Conservation (phyloP, 176 grass and related monocot genomes). For the Eleusine coracana region DNA sequence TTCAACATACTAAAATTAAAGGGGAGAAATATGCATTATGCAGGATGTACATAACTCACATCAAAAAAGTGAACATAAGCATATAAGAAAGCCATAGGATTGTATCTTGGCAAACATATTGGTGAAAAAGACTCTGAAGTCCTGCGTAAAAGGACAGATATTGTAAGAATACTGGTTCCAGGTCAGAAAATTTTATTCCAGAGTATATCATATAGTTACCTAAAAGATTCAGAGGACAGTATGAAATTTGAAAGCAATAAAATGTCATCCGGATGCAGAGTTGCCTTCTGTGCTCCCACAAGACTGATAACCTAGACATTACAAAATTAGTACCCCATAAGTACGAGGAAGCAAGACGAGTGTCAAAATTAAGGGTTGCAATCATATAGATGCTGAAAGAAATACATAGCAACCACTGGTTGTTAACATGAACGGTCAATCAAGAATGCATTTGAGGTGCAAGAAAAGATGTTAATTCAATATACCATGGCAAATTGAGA, state of each 20-base stretch:
- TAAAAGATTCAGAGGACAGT: constrained; percentile 93
- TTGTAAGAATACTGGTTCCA: constrained; percentile 34
- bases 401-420: constrained; percentile 22
- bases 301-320: constrained; percentile 88
- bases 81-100: constrained; percentile 93
- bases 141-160: constrained; percentile 50
- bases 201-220: constrained; percentile 49
- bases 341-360: neutral
- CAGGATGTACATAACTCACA: constrained; percentile 65
- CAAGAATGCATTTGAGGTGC: neutral
- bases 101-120: constrained; percentile 99
- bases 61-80: constrained; percentile 97
- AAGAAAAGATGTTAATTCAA: constrained; percentile 1
- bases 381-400: constrained; percentile 15
- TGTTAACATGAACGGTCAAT: constrained; percentile 1
- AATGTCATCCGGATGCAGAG: constrained; percentile 93
- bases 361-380: constrained; percentile 1
- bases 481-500: neutral
- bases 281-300: constrained; percentile 95
- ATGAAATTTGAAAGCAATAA: constrained; percentile 95
- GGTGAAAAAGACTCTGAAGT: constrained; percentile 96
- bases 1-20: constrained; percentile 10
- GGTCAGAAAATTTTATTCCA: constrained; percentile 28
- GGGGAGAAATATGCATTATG: neutral
- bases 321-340: constrained; percentile 8